These are phyloP conservation scores for Fusarium anthophilum DNA, from an alignment of 2,329 filamentous ascomycete genomes.

Conservation along the genomic window DNA sequence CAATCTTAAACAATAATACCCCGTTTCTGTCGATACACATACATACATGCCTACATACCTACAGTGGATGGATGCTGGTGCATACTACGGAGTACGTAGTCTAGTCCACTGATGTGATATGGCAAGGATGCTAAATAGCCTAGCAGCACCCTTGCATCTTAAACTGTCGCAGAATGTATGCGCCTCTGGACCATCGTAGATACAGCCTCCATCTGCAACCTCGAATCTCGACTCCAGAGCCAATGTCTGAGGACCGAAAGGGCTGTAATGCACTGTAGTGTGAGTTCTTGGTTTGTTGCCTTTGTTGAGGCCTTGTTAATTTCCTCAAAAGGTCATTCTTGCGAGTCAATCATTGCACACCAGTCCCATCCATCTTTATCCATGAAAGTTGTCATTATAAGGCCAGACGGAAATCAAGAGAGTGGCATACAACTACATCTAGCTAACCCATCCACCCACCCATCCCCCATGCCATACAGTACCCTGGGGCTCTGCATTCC, in stretches of 20 bases:
- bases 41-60: neutral
- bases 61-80: neutral
- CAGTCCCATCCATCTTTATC: neutral
- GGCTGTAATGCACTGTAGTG: too few relatives aligned
- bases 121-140: neutral
- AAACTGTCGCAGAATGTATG: neutral
- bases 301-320: neutral
- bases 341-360: conserved; percentile 5
- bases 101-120: neutral
- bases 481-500: conserved; percentile 1
- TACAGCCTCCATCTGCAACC: neutral
- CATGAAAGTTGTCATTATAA: neutral
- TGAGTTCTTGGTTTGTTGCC: neutral
- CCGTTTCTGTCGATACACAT: neutral
- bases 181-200: neutral
- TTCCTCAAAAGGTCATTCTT: conserved; percentile 12
- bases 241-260: neutral
- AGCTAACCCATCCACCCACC: neutral
- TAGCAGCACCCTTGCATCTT: neutral
- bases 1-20: neutral
- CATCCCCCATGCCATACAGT: neutral
- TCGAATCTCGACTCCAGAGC: neutral
- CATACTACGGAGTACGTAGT: neutral
- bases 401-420: neutral
- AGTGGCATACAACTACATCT: neutral